A percentile compares a stretch with the other conserved stretches of the same genome.
phyloP scores from a whole-genome alignment of 2,329 filamentous ascomycete genomes.

The Aspergillus sojae region DNA sequence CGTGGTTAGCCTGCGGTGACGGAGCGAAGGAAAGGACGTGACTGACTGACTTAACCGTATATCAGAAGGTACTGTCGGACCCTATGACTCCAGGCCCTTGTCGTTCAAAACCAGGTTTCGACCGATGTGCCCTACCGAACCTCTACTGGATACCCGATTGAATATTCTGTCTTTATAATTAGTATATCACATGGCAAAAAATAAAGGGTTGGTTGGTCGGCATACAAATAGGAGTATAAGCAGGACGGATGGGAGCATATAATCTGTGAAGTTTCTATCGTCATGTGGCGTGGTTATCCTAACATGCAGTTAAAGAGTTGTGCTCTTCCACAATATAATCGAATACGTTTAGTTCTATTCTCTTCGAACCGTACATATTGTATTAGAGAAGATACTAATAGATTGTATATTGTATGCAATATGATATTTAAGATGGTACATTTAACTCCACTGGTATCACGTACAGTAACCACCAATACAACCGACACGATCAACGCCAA shows the following conservation, averaged over 20 bases:
- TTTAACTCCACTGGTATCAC: constrained; percentile 4
- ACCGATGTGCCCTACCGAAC: constrained; percentile 18
- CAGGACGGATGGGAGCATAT: not conserved
- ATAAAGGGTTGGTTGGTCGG: not conserved
- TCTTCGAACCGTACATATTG: not conserved
- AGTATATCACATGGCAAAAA: not conserved
- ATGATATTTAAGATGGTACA: not conserved
- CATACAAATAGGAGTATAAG: constrained; percentile 3
- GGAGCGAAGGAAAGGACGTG: constrained; percentile 8
- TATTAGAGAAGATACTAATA: not conserved
- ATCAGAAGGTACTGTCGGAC: not conserved
- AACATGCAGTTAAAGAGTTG: not conserved
- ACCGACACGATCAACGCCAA: not conserved
- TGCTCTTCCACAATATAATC: not conserved
- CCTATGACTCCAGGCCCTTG: constrained; percentile 3
- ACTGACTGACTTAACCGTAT: constrained; percentile 1
- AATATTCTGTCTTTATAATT: constrained; percentile 20
- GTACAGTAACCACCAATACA: not conserved
- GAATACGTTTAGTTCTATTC: not conserved
- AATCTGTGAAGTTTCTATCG: not conserved
- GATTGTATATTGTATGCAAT: not conserved
- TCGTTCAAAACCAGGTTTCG: constrained; percentile 27
- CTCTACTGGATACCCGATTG: constrained; percentile 39
- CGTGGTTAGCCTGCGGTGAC: constrained; percentile 29
- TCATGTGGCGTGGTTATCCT: not conserved